A percentile compares a stretch with the other conserved stretches of the same genome.
Evolutionary conservation across 2,329 filamentous ascomycete genomes (phyloP).

Genomic region (Emericellopsis atlantica): DNA sequence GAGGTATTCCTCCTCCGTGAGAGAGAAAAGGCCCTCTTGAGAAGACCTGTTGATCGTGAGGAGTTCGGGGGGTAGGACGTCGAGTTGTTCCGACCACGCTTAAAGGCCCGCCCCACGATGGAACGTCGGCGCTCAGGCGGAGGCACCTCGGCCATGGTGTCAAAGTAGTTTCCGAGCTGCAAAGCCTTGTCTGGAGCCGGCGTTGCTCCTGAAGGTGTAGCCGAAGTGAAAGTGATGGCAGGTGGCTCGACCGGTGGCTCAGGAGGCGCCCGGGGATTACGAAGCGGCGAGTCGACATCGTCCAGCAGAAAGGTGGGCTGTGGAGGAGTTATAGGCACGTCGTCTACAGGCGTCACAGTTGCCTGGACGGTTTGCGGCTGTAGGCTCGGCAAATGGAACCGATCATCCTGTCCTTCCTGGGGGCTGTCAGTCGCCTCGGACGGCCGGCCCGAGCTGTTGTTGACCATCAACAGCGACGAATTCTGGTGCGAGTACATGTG

Average conservation of each 20-base stretch:
- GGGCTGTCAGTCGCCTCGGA: constrained; percentile 28
- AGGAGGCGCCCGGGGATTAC: constrained; percentile 49
- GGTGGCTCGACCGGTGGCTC: constrained; percentile 29
- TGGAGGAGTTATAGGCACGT: constrained; percentile 37
- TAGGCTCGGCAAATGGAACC: too few species aligned
- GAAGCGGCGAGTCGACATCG: constrained; percentile 47
- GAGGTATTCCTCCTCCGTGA: constrained; percentile 17
- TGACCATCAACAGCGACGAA: constrained; percentile 47
- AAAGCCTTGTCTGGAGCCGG: constrained; percentile 38
- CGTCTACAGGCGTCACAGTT: constrained; percentile 10
- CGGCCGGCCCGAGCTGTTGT: constrained; percentile 35
- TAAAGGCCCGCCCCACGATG: constrained; percentile 40
- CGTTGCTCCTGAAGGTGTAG: constrained; percentile 47
- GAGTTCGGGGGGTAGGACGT: constrained; percentile 26
- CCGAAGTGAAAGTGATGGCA: constrained; percentile 47
- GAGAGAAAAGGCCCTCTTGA: constrained; percentile 41
- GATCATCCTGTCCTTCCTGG: constrained; percentile 7
- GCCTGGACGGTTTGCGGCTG: too few species aligned
- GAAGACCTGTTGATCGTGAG: constrained; percentile 26
- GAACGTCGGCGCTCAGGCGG: constrained; percentile 27
- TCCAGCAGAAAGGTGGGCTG: constrained; percentile 34
- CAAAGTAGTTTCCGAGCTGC: constrained; percentile 41
- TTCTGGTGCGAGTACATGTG: constrained; percentile 54
- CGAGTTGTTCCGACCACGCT: constrained; percentile 30
- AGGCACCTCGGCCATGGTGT: constrained; percentile 23